Base-by-base conservation (phyloP, 352 stramenopile species). In the Phytopythium cucurbitacearum region DNA sequence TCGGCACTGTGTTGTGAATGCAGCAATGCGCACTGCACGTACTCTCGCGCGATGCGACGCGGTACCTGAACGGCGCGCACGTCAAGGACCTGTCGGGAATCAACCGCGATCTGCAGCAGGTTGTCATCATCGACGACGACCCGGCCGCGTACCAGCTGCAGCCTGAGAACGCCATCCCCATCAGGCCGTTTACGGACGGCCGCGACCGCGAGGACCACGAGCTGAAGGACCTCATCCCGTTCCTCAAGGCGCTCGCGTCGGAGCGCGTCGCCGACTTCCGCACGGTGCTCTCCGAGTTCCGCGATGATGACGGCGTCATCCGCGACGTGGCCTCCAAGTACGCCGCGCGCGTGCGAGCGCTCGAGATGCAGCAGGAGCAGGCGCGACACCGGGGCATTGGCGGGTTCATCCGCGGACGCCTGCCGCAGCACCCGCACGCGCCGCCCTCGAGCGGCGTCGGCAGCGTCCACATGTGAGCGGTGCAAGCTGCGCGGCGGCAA, bases 61-160 rank as follows among this genome's bases (percentile, higher is more conserved):
- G 83, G 16, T 95, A 92, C 69, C 54, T 85, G 54, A 90, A 93
- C 48, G 80, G 84, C 33, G 67, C 80, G 32, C 85, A 93, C 57
- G 85, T 95, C 7, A 95, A 95, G 62, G 85, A 95, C 50, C 61
- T 95, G 39, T 60, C 67, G 16, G 87, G 84, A 41, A 55, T 95
- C 35, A 95, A 95, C 61, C 82, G 85, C 42, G 73, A 92, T 55
- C 51, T 95, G 45, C 74, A 69, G 55, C 80, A 91, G 56, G 81
- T 93, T 41, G 79, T 95, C 51, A 78, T 95, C 57, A 48, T 95
- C n/a, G 85, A 95, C 56, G 78, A 93, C 52, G 78, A 95, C 44
- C 79, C 85, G 34, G 65, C 60, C 1, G 79, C 84, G 4, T 95
- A 90, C 61, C 85, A 95, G 48, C 57, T 95, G 38, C 83, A 95